Conservation (phyloP, 2,329 filamentous ascomycete species). For the Alternaria atra region DNA sequence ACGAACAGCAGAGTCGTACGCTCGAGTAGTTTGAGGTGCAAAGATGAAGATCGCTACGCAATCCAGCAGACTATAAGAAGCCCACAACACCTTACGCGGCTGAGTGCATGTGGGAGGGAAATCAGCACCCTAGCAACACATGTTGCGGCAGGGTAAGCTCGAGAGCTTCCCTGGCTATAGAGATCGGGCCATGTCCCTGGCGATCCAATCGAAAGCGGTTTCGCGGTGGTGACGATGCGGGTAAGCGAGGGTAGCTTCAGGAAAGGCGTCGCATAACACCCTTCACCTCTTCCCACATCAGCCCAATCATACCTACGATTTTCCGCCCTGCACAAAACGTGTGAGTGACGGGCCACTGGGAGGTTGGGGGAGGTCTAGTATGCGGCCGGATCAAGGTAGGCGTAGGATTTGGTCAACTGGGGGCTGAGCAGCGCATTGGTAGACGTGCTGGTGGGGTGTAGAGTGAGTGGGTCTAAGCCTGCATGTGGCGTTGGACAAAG, state of each 20-base stretch:
- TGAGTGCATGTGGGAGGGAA: conserved; percentile 17
- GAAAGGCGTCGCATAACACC: conserved; percentile 9
- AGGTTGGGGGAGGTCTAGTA: neutral
- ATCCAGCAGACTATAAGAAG: conserved; percentile 21
- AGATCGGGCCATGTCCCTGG: conserved; percentile 23
- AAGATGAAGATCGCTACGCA: conserved; percentile 22
- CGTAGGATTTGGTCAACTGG: conserved; percentile 23
- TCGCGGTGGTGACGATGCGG: conserved; percentile 24
- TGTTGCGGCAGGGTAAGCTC: conserved; percentile 26
- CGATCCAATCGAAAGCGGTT: conserved; percentile 28
- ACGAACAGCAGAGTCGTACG: neutral
- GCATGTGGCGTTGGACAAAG: conserved; percentile 23
- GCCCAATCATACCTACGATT: conserved; percentile 3
- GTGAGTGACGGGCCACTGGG: neutral
- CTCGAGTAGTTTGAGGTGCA: neutral
- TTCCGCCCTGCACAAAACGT: neutral
- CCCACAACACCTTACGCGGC: conserved; percentile 16
- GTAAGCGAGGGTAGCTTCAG: conserved; percentile 21
- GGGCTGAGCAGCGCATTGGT: conserved; percentile 35
- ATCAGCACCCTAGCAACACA: conserved; percentile 16
- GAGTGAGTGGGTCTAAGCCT: conserved; percentile 24
- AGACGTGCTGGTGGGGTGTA: conserved; percentile 25
- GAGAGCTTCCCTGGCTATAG: conserved; percentile 26
- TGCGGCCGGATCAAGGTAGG: neutral
- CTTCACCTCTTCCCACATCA: conserved; percentile 5